Percentiles rank a stretch among this genome's conserved stretches.
These are phyloP conservation scores for Penicillium malachiteum DNA, from an alignment of 495 filamentous ascomycete genomes.

Conservation along the genomic window DNA sequence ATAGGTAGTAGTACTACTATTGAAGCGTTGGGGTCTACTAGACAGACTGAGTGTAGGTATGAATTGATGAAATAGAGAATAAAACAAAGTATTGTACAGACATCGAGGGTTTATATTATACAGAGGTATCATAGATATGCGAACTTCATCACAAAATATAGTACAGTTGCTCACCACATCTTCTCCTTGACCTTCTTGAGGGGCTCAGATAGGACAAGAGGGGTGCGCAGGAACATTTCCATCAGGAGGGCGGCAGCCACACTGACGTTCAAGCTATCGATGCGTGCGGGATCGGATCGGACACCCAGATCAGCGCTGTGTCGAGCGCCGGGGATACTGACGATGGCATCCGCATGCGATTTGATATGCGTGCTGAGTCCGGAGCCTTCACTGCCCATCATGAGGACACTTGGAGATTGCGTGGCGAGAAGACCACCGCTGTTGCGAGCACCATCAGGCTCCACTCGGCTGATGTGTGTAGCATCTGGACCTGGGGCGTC, in stretches of 20 bases:
- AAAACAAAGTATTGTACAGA: not conserved
- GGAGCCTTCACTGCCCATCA: constrained; percentile 80
- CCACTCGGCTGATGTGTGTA: constrained; percentile 20
- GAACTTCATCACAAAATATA: not conserved
- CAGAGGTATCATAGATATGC: not conserved
- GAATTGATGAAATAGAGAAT: not conserved
- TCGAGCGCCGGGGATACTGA: constrained; percentile 53
- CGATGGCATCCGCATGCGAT: constrained; percentile 58
- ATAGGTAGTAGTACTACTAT: no score
- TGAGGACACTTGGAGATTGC: constrained; percentile 66
- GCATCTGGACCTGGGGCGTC: constrained; percentile 52
- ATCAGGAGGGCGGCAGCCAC: constrained; percentile 78
- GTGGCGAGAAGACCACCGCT: constrained; percentile 41
- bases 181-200: constrained; percentile 18
- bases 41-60: no score
- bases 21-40: no score
- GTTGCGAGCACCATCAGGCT: constrained; percentile 3
- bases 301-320: constrained; percentile 30
- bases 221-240: constrained; percentile 56
- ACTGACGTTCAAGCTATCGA: constrained; percentile 84
- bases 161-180: constrained; percentile 16
- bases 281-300: constrained; percentile 40
- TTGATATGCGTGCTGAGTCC: constrained; percentile 64
- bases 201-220: constrained; percentile 33
- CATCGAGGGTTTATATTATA: not conserved